Evolutionary conservation across 257 asterid species (phyloP), one percentile per base, ranked within the genome.

Genomic region (Solanum lignicaule): DNA sequence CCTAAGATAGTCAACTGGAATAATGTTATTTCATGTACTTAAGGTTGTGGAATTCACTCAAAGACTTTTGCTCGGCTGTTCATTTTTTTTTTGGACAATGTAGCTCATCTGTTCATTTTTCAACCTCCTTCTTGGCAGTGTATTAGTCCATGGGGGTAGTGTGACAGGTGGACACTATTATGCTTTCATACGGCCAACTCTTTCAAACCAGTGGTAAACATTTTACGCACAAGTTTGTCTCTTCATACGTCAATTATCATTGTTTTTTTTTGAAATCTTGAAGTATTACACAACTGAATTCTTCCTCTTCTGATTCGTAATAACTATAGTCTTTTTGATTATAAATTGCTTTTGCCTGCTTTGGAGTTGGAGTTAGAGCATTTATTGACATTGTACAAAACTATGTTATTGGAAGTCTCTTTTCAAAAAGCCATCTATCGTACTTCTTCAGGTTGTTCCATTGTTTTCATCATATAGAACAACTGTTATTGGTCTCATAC

Each of bases 141-240:
- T 97, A 85, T 87, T 97, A 95, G 99, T 96, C 86, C 99, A 97
- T 89, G 96, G 98, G 12, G 99, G 99, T 46, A 98, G 98, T 32
- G 98, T 93, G 89, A 99, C 96, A 65, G 99, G 99, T 86, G 99
- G 99, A 86, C 99, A 96, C 88, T 97, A 97, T 91, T 95, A 95
- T 94, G 99, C 99, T 86, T 97, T 92, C 91, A 96, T 96, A 93
- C 93, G 98, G 91, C 99, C 99, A 7, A 96, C 96, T 21, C 95
- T 96, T 82, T 92, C 98, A 86, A 96, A 95, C 86, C 98, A 93
- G 75, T 97, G 99, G 99, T 74, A 74, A 35, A 74, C 31, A 74
- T 74, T 74, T 74, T 35, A 21, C 2, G 48, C 52, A 74, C 20
- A 27, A 35, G 29, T 74, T 74, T 74, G 52, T 74, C 48, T 35